These are phyloP conservation scores for Metschnikowia henanensis DNA, from an alignment of 805 yeast species.

Conservation along the genomic window DNA sequence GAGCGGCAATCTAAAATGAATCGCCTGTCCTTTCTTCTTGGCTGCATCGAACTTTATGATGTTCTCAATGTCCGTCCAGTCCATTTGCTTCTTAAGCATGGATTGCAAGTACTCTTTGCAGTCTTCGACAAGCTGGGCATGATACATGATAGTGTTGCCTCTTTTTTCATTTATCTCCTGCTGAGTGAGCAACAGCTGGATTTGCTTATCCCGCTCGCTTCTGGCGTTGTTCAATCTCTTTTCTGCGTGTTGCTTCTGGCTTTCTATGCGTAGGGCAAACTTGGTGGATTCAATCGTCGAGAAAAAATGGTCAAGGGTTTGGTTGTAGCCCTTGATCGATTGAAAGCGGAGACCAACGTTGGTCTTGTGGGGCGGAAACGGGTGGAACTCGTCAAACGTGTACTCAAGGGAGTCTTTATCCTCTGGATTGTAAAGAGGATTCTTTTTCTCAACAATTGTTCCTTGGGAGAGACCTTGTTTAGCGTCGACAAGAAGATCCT, in stretches of 20 bases:
- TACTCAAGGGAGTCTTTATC: conserved; percentile 47
- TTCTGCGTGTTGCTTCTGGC: conserved; percentile 72
- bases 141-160: conserved; percentile 70
- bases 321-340: conserved; percentile 65
- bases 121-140: conserved; percentile 70
- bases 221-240: conserved; percentile 75
- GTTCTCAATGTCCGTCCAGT: conserved; percentile 88
- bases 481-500: conserved; percentile 33
- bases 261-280: conserved; percentile 69
- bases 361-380: conserved; percentile 52
- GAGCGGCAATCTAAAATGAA: conserved; percentile 62
- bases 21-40: conserved; percentile 65
- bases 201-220: conserved; percentile 67
- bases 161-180: conserved; percentile 64
- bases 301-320: conserved; percentile 79
- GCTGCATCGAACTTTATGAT: conserved; percentile 67
- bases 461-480: conserved; percentile 46
- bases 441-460: conserved; percentile 60
- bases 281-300: conserved; percentile 84
- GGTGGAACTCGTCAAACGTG: conserved; percentile 67
- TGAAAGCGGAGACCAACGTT: conserved; percentile 36
- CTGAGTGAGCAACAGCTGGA: conserved; percentile 60
- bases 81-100: conserved; percentile 81
- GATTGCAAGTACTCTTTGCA: conserved; percentile 68
- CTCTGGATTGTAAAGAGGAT: conserved; percentile 47